Percentiles rank a stretch among this genome's conserved stretches.
These are phyloP conservation scores for Liquidambar formosana DNA, from an alignment of 164 flowering plant genomes.

Conservation along the genomic window DNA sequence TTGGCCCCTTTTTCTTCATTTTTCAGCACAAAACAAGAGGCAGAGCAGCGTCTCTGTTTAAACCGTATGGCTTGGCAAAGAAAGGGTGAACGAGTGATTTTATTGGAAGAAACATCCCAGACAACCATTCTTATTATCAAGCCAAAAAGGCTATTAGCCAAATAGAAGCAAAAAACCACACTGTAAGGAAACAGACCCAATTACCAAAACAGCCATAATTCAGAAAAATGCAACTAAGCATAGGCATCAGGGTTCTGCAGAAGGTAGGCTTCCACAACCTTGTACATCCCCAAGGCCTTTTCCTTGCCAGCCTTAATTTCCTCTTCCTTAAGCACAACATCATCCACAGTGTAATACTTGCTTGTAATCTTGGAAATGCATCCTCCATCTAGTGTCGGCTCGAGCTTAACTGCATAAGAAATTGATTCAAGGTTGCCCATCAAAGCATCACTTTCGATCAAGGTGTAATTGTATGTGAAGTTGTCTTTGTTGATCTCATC, in stretches of 20 bases:
- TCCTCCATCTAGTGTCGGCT: conserved; percentile 25
- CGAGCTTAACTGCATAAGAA: conserved; percentile 30
- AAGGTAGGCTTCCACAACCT: conserved; percentile 48
- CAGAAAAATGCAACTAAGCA: neutral
- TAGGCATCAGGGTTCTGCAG: conserved; percentile 38
- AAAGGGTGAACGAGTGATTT: no score
- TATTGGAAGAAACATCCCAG: no score
- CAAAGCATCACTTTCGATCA: conserved; percentile 35
- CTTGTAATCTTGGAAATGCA: conserved; percentile 26
- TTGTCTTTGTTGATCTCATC: conserved; percentile 28
- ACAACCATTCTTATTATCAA: no score
- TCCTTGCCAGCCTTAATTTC: conserved; percentile 36
- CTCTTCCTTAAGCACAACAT: conserved; percentile 23
- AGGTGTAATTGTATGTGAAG: conserved; percentile 18
- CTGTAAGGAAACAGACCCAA: no score
- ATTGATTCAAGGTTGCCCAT: conserved; percentile 25
- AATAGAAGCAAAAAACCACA: no score
- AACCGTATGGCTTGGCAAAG: no score
- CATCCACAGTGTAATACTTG: conserved; percentile 23
- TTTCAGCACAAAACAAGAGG: no score
- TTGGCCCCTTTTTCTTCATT: no score
- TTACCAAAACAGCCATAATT: no score
- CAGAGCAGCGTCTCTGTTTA: no score
- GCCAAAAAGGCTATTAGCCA: no score
- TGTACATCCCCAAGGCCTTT: conserved; percentile 26